Base-by-base conservation (phyloP, 2,329 filamentous ascomycete genomes). In the Ophiostoma novo-ulmi region DNA sequence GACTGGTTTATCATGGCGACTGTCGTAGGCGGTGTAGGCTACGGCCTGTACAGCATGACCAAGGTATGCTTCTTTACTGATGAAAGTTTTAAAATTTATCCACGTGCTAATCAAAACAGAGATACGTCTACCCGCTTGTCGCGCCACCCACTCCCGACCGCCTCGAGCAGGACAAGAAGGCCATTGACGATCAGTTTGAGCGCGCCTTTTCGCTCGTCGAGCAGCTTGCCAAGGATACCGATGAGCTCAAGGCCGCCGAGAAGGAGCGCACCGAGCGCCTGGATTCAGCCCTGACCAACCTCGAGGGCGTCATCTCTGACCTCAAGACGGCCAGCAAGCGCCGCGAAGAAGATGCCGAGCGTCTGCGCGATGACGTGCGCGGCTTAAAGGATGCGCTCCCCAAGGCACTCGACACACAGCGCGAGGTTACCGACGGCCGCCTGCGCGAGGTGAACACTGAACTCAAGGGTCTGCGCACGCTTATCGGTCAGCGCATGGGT, bases 1-100 rank as follows among this genome's bases (percentile, higher is more conserved):
- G 95, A 99, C 78, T 98, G 93, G 91, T 99, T 99, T 81, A 98
- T 99, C 80, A 97, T 98, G 93, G 95, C 95, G 8, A 99, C 95
- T 0, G 92, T 98, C 14, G 90, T 96, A 73, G 91, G 93, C 71
- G 93, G 94, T 67, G 89, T 97, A 26, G 87, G 93, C 55, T 98
- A 97, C 77, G 94, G 94, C 0, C 81, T 97, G 31, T 99, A 95
- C 78, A 87, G 90, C 74, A 86, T 97, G 20, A 92, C 93, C 72
- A 96, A 96, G 87, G 91, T 93, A 82, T 52, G 78, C 70, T 31
- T 17, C 11, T 22, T 26, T 26, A 8, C n/a, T 20, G 3, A n/a
- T 58, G 1, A 0, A 3, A 58, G 0, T 11, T 11, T 8, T 20
- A 3, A n/a, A 4, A 5, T 20, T 48, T 0, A 7, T 17, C 8